phyloP scores from a whole-genome alignment of 2,329 filamentous ascomycete genomes.

The Beauveria brongniartii region DNA sequence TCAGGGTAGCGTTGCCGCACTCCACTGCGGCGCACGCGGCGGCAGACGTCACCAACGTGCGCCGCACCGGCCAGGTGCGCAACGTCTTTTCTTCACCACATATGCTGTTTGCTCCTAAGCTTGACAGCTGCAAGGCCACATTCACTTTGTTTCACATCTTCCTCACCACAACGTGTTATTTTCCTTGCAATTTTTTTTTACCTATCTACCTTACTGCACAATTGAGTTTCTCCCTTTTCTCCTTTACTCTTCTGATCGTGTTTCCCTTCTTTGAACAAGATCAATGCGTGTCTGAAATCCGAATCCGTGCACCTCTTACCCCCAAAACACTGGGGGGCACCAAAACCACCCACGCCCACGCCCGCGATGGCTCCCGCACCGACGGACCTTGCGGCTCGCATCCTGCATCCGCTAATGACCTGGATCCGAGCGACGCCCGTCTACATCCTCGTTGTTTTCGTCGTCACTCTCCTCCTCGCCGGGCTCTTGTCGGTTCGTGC shows the following conservation, averaged over 20 bases:
- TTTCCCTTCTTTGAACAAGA: neutral
- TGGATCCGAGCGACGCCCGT: conserved; percentile 31
- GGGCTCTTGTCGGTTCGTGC: conserved; percentile 31
- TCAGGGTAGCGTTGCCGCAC: neutral
- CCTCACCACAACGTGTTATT: neutral
- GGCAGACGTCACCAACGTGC: neutral
- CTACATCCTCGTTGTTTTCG: conserved; percentile 29
- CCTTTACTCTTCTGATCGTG: neutral
- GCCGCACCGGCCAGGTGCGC: neutral
- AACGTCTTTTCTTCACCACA: neutral
- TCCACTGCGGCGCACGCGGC: neutral
- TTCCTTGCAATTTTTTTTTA: neutral
- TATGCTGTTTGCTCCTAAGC: conserved; percentile 8
- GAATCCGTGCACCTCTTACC: neutral
- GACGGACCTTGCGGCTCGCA: conserved; percentile 25
- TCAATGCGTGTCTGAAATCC: neutral
- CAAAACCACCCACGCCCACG: neutral
- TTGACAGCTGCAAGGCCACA: conserved; percentile 3
- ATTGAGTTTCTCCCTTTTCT: neutral
- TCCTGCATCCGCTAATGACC: conserved; percentile 27
- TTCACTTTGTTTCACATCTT: conserved; percentile 4
- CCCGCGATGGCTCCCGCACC: conserved; percentile 14
- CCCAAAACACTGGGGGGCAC: neutral
- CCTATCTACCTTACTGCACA: neutral
- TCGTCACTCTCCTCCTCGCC: conserved; percentile 24